Percentiles rank a stretch among this genome's conserved stretches.
Conservation (phyloP, 108 stramenopile species). For the Skeletonema tropicum region DNA sequence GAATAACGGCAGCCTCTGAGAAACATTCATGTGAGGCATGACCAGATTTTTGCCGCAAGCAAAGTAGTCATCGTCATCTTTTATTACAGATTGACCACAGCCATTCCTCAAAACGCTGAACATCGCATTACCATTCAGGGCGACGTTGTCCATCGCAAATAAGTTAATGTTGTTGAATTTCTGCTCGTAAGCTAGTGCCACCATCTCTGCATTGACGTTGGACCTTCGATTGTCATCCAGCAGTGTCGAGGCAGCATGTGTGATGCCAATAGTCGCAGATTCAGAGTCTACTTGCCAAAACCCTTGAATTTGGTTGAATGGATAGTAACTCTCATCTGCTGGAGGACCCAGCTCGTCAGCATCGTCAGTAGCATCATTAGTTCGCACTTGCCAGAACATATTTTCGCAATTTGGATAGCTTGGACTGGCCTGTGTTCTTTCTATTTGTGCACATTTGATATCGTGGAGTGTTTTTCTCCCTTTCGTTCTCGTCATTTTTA, state of each 20-base stretch:
- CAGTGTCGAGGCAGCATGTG: conserved; percentile 56
- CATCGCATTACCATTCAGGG: conserved; percentile 74
- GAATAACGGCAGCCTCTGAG: conserved; percentile 26
- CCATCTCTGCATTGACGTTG: conserved; percentile 60
- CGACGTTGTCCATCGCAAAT: conserved; percentile 71
- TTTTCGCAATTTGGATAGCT: conserved; percentile 39
- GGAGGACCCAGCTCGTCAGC: conserved; percentile 66
- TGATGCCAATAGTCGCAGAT: conserved; percentile 59
- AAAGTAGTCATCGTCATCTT: conserved; percentile 7
- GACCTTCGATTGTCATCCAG: conserved; percentile 75
- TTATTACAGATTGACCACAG: conserved; percentile 65
- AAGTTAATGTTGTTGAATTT: conserved; percentile 61
- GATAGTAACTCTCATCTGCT: conserved; percentile 49
- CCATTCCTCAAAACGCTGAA: conserved; percentile 67
- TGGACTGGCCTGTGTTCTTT: conserved; percentile 35
- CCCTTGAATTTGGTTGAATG: conserved; percentile 79
- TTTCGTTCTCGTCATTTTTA: background rate
- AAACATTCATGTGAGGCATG: conserved; percentile 32
- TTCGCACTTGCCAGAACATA: conserved; percentile 72
- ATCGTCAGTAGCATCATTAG: conserved; percentile 65
- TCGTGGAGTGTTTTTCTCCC: conserved; percentile 2
- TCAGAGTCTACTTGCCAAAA: conserved; percentile 75
- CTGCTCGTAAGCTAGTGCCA: conserved; percentile 60
- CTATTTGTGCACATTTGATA: conserved; percentile 40
- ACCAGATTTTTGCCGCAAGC: conserved; percentile 32